phyloP scores from a whole-genome alignment of 306 rosid species.

The Quercus bicolor region DNA sequence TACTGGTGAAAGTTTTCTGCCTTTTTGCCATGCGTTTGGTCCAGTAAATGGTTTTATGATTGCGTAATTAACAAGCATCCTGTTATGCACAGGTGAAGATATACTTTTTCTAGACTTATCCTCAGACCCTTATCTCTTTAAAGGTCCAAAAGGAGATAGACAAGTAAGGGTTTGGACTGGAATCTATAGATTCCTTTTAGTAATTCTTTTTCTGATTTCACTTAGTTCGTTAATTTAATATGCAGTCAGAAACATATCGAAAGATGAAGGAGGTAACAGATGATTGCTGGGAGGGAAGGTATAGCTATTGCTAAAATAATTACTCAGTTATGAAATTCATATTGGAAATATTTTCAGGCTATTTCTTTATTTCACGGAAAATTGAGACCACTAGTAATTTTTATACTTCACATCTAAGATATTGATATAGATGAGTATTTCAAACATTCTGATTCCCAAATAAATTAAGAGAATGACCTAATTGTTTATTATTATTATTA shows the following conservation, averaged over 20 bases:
- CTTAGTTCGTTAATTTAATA: conserved; percentile 17
- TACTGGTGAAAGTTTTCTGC: conserved; percentile 48
- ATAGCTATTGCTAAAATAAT: background rate
- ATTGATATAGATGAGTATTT: background rate
- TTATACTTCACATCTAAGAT: background rate
- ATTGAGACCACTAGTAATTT: background rate
- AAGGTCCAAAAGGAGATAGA: conserved; percentile 78
- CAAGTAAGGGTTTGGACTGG: conserved; percentile 51
- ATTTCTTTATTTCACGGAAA: background rate
- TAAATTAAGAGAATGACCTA: background rate
- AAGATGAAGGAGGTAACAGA: conserved; percentile 85
- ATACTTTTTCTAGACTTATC: conserved; percentile 81
- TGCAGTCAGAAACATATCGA: conserved; percentile 89
- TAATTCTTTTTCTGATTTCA: background rate
- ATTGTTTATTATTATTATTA: background rate
- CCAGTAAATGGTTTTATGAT: background rate
- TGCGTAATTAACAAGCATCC: conserved; percentile 17
- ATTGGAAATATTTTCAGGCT: background rate
- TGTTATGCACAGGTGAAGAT: conserved; percentile 60
- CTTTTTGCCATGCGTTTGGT: background rate
- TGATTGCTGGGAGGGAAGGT: conserved; percentile 97
- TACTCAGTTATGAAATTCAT: background rate
- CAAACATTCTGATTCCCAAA: background rate
- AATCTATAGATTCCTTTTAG: conserved; percentile 7
- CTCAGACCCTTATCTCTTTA: conserved; percentile 70